Evolutionary conservation across 768 basidiomycete species (phyloP), one percentile per base, ranked within the genome.

Genomic region (Mycena albidolilacea): DNA sequence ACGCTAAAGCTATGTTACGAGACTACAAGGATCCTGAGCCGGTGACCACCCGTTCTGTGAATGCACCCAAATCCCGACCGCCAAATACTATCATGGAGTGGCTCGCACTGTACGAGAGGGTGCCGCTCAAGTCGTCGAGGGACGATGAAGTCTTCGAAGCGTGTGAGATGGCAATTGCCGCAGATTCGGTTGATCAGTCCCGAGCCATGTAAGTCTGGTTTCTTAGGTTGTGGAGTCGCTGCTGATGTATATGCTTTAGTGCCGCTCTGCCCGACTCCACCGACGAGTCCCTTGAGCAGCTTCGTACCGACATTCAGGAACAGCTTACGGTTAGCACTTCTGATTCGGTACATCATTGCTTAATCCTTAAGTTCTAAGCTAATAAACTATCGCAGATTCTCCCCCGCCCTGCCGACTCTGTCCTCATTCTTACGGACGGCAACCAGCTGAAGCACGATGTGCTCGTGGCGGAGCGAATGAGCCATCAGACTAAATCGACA

Each of bases 151-250:
- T 48, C 11, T 44, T 77, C 11, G 73, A 76, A 23, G 55, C 71
- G 5, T 77, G 66, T 50, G 76, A 77, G 41, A 48, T 78, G 69
- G 77, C 77, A 4, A 48, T 78, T 15, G 76, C 64, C 9, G 77
- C 76, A 0, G 77, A 77, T 0, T 59, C 52, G n/a, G 66, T 70
- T 0, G 70, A 76, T 14, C 37, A 64, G 35, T 67, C 76, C 2
- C 59, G 64, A 0, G 39, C 63, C 0, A 73, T 77, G 76, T 78
- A 64, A 15, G 73, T 69, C 23, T 23, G 23, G 23, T 23, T 23
- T 23, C 23, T 23, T 23, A 23, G 23, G 23, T 23, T 2, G 23
- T 23, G 23, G 23, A 23, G 23, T 23, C 2, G 23, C 23, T 23
- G 23, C 23, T 23, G 23, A 61, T 19, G 1, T 23, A 19, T 23